These are phyloP conservation scores for Russula sp. DNA, from an alignment of 768 basidiomycete species.

Conservation along the genomic window DNA sequence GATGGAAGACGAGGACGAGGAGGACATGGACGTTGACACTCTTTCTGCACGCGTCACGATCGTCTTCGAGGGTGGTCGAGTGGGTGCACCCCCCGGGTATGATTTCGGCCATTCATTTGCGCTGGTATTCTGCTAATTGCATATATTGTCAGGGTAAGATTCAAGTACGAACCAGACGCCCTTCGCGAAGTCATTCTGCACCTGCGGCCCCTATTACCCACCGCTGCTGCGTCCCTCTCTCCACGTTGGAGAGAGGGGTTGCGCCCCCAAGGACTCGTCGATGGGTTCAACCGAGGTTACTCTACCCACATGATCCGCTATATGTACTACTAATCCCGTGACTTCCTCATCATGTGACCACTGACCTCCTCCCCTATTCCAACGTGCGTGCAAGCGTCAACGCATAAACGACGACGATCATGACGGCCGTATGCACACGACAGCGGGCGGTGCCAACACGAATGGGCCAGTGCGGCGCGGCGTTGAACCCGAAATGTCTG, in stretches of 20 bases:
- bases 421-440: slow-evolving; percentile 6
- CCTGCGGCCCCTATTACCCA: not conserved
- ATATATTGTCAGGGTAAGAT: slow-evolving; percentile 20
- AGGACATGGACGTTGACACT: slow-evolving; percentile 15
- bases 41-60: slow-evolving; percentile 20
- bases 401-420: slow-evolving; percentile 5
- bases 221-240: not conserved
- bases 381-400: slow-evolving; percentile 23
- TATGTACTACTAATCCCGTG: no score
- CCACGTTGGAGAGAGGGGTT: no score
- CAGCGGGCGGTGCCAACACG: not conserved
- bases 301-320: no score
- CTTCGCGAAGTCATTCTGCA: slow-evolving; percentile 28
- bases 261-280: no score
- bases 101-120: not conserved
- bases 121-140: not conserved
- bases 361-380: no score
- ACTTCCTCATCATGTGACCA: no score
- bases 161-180: slow-evolving; percentile 30
- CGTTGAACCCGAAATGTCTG: slow-evolving; percentile 29
- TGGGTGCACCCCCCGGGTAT: slow-evolving; percentile 15
- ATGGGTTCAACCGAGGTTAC: no score
- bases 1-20: slow-evolving; percentile 16
- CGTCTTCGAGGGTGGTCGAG: slow-evolving; percentile 17
- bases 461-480: slow-evolving; percentile 15